Evolutionary conservation across 768 basidiomycete genomes (phyloP), one percentile per base, ranked within the genome.

Genomic region (Leucocoprinus sp.): DNA sequence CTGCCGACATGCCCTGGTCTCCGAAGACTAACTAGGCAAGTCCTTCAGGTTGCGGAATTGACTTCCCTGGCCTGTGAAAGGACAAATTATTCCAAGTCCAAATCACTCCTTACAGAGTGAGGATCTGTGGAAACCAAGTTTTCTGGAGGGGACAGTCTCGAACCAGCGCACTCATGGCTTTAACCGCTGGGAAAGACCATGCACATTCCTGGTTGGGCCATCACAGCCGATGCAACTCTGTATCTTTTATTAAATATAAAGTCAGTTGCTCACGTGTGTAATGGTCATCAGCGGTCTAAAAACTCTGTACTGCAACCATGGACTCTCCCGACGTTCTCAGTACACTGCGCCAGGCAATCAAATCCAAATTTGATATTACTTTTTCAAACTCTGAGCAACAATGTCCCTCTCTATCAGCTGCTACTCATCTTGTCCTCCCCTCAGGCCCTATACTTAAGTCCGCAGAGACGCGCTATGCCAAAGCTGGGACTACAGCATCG

Each of bases 71-170:
- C 76, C 80, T 69, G 76, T 78, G 81, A 78, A n/a, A 76, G 82
- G 76, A 66, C 80, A 65, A 57, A 83, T 88, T 88, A 88, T 83
- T 83, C 86, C 82, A 80, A 78, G 75, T 67, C 63, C 71, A 55
- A 50, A 52, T 71, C 81, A 76, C 62, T 26, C 65, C 76, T 80
- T 88, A 65, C 79, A 72, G 61, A 50, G 64, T 70, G 76, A 73
- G 67, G 69, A 64, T 73, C 73, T 75, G 76, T 75, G 80, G 76
- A 72, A 65, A 83, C 85, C 84, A 87, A 89, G 82, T 87, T 88
- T 86, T 89, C 86, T 78, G 83, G 84, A 87, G 86, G 84, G 82
- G 82, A 80, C 79, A 75, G 84, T 74, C 83, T 88, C 83, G 86
- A 88, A 87, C 82, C 80, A 84, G 86, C 85, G 86, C 86, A 78